phyloP scores from a whole-genome alignment of 129 eudicot genomes.

The Glebionis coronaria region DNA sequence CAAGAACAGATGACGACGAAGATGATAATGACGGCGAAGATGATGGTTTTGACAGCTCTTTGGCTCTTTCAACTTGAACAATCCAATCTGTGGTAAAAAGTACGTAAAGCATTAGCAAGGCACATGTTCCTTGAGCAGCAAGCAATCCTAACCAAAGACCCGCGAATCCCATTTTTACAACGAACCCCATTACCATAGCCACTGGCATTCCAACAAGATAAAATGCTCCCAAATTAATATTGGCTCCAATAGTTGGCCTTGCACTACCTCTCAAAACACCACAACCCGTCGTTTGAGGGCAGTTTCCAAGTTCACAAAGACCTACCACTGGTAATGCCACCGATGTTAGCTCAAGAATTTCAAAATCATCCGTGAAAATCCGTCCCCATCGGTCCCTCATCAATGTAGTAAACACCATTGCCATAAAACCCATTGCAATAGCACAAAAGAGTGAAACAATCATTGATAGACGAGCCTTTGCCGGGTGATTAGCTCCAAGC shows the following conservation, averaged over 20 bases:
- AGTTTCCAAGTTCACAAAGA: constrained; percentile 88
- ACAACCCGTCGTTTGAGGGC: constrained; percentile 93
- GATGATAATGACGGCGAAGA: constrained; percentile 3
- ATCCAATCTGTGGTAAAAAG: constrained; percentile 72
- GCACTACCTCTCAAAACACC: constrained; percentile 92
- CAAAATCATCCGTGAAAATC: constrained; percentile 61
- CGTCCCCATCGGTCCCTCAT: constrained; percentile 78
- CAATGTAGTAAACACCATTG: constrained; percentile 57
- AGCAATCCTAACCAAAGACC: constrained; percentile 83
- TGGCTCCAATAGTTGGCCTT: constrained; percentile 75
- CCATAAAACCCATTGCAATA: constrained; percentile 44
- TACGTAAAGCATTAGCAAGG: constrained; percentile 63
- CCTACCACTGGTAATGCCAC: constrained; percentile 74
- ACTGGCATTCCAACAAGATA: constrained; percentile 92
- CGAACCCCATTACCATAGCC: constrained; percentile 70
- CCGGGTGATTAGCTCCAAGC: constrained; percentile 76
- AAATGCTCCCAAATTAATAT: constrained; percentile 88
- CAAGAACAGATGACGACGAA: background rate
- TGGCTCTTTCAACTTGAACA: constrained; percentile 66
- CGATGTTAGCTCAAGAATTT: constrained; percentile 66
- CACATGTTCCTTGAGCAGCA: constrained; percentile 91
- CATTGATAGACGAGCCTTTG: constrained; percentile 61
- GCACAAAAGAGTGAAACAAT: constrained; percentile 63
- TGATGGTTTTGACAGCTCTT: constrained; percentile 49
- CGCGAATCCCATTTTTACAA: constrained; percentile 55